These are phyloP conservation scores for Gonapodya prolifera DNA, from an alignment of 192 early-diverging fungal species.

Conservation along the genomic window DNA sequence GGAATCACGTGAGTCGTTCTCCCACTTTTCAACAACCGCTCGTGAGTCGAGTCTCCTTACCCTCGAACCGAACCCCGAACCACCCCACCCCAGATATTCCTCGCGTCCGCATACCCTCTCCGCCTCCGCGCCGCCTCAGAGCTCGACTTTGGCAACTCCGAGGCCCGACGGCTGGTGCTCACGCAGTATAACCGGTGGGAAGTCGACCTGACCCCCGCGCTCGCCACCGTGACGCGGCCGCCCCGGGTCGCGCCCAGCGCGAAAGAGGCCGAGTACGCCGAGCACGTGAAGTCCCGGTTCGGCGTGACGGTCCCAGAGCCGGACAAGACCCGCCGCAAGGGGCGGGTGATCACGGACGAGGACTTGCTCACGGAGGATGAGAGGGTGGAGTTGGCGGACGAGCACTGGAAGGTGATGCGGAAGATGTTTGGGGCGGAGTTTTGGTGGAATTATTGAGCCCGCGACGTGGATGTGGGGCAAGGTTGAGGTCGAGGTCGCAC, in stretches of 20 bases:
- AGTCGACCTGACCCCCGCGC: background rate
- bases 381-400: conserved; percentile 39
- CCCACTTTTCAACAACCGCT: too few species aligned
- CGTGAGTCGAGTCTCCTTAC: too few species aligned
- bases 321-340: conserved; percentile 7
- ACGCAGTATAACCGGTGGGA: background rate
- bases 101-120: background rate
- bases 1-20: background rate
- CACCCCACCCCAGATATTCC: background rate
- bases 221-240: background rate
- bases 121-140: background rate
- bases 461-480: background rate
- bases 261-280: background rate
- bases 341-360: conserved; percentile 44
- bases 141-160: background rate
- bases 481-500: too few species aligned
- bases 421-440: conserved; percentile 49
- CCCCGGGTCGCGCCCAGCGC: background rate
- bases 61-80: too few species aligned
- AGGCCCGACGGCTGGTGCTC: background rate
- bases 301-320: background rate
- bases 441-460: conserved; percentile 52
- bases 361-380: conserved; percentile 46
- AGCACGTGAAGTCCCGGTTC: background rate
- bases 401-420: conserved; percentile 68